Percentiles rank a stretch among this genome's conserved stretches.
Evolutionary conservation across 208 protist species (phyloP).

Genomic region (Polymyxa betae): DNA sequence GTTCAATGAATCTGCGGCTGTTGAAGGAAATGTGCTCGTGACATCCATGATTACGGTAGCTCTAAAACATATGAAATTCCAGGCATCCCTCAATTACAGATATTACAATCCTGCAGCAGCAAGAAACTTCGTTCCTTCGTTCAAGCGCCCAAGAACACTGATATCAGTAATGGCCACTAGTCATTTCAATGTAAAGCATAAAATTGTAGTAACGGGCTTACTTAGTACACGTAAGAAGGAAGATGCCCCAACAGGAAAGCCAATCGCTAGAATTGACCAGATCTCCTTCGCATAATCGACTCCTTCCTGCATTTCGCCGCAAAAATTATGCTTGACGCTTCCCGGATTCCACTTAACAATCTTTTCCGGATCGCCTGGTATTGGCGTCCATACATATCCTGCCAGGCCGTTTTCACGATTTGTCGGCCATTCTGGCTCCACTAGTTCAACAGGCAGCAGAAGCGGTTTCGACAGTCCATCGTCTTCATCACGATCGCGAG

Average conservation of each 20-base stretch:
- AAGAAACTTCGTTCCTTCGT: background rate
- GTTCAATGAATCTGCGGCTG: slow-evolving; percentile 46
- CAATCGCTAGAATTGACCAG: too few relatives aligned
- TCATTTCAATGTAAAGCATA: background rate
- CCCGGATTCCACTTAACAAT: too few relatives aligned
- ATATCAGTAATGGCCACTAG: slow-evolving; percentile 49
- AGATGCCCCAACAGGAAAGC: background rate
- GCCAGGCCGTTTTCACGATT: too few relatives aligned
- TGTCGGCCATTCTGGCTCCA: too few relatives aligned
- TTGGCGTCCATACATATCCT: too few relatives aligned
- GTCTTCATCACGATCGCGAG: too few relatives aligned
- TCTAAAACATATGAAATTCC: background rate
- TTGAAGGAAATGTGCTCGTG: slow-evolving; percentile 27
- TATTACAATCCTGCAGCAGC: background rate
- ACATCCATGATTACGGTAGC: slow-evolving; percentile 33
- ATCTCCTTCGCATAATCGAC: too few relatives aligned
- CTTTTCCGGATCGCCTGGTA: too few relatives aligned
- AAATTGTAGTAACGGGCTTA: background rate
- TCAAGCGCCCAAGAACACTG: background rate
- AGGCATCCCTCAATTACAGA: background rate
- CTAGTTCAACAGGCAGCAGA: too few relatives aligned
- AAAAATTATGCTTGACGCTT: too few relatives aligned
- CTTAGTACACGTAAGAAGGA: background rate
- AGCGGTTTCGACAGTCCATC: too few relatives aligned
- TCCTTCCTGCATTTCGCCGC: too few relatives aligned